Evolutionary conservation across 306 rosid genomes (phyloP).

Genomic region (Canavalia gladiata): DNA sequence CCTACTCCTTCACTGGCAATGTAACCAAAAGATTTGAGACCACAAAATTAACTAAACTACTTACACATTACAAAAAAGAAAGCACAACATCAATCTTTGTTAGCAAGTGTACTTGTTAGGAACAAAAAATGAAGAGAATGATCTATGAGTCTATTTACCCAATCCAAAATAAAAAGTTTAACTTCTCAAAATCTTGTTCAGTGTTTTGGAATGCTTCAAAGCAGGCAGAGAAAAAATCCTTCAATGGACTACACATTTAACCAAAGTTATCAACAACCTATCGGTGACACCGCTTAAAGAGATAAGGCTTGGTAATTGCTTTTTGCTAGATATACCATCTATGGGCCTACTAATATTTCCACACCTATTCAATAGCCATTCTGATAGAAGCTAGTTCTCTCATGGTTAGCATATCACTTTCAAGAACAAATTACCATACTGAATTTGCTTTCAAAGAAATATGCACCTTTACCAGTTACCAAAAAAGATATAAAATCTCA

Average conservation of each 20-base stretch:
- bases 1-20: neutral
- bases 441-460: neutral
- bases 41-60: neutral
- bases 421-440: neutral
- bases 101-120: neutral
- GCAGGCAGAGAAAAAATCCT: too few relatives aligned
- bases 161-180: neutral
- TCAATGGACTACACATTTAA: neutral
- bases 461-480: neutral
- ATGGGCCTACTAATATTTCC: neutral
- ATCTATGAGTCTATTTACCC: neutral
- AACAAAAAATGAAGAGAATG: neutral
- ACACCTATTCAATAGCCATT: constrained; percentile 11
- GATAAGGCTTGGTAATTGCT: neutral
- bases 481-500: neutral
- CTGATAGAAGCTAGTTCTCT: neutral
- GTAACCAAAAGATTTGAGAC: neutral
- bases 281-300: neutral
- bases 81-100: neutral
- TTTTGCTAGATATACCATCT: neutral
- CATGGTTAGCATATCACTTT: neutral
- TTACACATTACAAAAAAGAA: neutral
- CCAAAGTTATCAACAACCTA: neutral
- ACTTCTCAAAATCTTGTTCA: neutral
- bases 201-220: neutral